Percentiles rank a stretch among this genome's conserved stretches.
These are phyloP conservation scores for Alternaria solani DNA, from an alignment of 2,329 filamentous ascomycete species.

Conservation along the genomic window DNA sequence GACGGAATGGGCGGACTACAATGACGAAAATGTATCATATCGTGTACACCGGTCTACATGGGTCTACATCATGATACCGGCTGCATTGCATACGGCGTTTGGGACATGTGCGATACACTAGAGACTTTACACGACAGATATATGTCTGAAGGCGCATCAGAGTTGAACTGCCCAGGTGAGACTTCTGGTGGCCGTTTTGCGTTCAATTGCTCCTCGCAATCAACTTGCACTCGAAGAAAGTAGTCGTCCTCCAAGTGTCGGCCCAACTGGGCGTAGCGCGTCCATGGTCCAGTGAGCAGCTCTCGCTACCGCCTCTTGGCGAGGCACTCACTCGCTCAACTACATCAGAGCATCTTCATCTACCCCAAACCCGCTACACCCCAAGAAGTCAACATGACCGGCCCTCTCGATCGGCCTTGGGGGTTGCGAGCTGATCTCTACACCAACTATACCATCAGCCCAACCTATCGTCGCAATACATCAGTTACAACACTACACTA, in stretches of 20 bases:
- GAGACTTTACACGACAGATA: neutral
- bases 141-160: neutral
- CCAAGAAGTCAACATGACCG: no score
- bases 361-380: no score
- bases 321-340: no score
- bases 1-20: neutral
- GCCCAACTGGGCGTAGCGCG: neutral
- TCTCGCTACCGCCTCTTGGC: neutral
- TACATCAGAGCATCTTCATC: no score
- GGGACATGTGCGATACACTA: neutral
- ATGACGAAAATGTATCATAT: conserved; percentile 6
- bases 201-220: neutral
- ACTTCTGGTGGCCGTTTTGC: neutral
- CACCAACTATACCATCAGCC: no score
- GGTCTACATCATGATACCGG: neutral
- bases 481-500: no score
- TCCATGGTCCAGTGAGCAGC: neutral
- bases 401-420: no score
- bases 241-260: neutral
- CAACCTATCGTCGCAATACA: no score
- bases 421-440: neutral
- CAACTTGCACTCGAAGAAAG: neutral
- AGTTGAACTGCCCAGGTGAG: neutral
- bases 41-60: neutral
- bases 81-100: conserved; percentile 1